Percentiles rank a stretch among this genome's conserved stretches.
Evolutionary conservation across 495 filamentous ascomycete species (phyloP).

Genomic region (Lophiotrema nucula): DNA sequence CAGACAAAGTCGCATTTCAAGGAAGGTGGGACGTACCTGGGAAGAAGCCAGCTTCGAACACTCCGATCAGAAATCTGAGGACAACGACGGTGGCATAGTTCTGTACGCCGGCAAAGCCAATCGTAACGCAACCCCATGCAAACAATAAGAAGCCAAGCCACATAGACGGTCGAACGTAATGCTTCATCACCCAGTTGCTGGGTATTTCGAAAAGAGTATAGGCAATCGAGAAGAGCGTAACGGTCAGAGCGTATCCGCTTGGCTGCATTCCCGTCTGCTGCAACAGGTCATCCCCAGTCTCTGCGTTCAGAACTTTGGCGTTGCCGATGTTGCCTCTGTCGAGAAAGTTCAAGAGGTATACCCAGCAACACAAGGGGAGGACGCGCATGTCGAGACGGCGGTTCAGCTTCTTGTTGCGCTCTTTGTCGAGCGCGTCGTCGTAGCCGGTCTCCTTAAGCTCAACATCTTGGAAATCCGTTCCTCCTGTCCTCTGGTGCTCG

Average conservation of each 20-base stretch:
- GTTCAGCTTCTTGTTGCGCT: not conserved
- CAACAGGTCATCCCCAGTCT: slow-evolving; percentile 22
- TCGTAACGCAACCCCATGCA: slow-evolving; percentile 21
- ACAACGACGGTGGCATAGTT: slow-evolving; percentile 3
- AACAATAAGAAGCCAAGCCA: slow-evolving; percentile 22
- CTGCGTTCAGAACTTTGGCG: slow-evolving; percentile 13
- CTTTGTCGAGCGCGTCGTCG: not conserved
- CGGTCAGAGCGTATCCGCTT: slow-evolving; percentile 12
- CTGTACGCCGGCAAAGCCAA: slow-evolving; percentile 21
- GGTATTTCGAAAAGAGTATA: slow-evolving; percentile 27
- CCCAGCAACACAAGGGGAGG: slow-evolving; percentile 19
- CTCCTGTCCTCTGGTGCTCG: not conserved
- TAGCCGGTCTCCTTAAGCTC: not conserved
- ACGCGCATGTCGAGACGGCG: slow-evolving; percentile 15
- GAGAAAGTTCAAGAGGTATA: slow-evolving; percentile 29
- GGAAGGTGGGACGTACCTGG: too few species aligned
- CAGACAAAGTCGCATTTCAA: too few species aligned
- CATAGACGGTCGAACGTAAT: slow-evolving; percentile 22
- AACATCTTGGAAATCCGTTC: not conserved
- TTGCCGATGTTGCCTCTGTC: slow-evolving; percentile 33
- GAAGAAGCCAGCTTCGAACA: slow-evolving; percentile 14
- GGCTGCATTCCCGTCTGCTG: slow-evolving; percentile 18
- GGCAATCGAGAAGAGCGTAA: slow-evolving; percentile 24
- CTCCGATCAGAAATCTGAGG: slow-evolving; percentile 12
- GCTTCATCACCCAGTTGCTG: slow-evolving; percentile 29